Conservation (phyloP, 768 basidiomycete species). For the Leucocoprinus sp. region DNA sequence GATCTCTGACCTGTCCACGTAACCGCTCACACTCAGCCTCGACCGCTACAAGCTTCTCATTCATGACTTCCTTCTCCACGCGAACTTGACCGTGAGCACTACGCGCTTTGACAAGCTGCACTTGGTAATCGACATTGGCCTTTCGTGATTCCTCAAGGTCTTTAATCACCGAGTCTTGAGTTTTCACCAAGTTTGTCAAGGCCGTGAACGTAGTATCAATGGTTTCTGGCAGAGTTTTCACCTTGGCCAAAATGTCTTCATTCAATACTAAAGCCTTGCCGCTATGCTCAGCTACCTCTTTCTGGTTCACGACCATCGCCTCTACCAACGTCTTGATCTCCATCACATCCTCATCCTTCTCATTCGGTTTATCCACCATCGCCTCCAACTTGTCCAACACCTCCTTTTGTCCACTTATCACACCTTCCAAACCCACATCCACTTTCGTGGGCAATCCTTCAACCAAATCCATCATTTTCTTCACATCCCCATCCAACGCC, state of each 20-base stretch:
- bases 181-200: constrained; percentile 52
- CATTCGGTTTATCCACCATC: constrained; percentile 33
- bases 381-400: constrained; percentile 32
- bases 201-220: constrained; percentile 53
- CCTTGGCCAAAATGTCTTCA: constrained; percentile 42
- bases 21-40: constrained; percentile 64
- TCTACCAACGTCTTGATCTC: constrained; percentile 44
- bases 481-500: constrained; percentile 3
- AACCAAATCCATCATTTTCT: constrained; percentile 1
- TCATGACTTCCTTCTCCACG: constrained; percentile 72
- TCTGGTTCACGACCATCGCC: constrained; percentile 42
- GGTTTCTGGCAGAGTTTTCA: constrained; percentile 51
- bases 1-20: constrained; percentile 45
- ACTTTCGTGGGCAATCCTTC: constrained; percentile 1
- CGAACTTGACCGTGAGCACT: constrained; percentile 70
- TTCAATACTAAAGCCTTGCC: constrained; percentile 43
- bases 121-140: constrained; percentile 59
- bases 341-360: constrained; percentile 27
- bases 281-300: constrained; percentile 36
- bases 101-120: constrained; percentile 69
- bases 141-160: constrained; percentile 68
- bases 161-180: constrained; percentile 47
- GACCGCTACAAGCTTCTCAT: constrained; percentile 48
- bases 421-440: constrained; percentile 1
- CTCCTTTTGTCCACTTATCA: constrained; percentile 1